phyloP scores from a whole-genome alignment of 176 grass and related monocot genomes.

The Poa annua region DNA sequence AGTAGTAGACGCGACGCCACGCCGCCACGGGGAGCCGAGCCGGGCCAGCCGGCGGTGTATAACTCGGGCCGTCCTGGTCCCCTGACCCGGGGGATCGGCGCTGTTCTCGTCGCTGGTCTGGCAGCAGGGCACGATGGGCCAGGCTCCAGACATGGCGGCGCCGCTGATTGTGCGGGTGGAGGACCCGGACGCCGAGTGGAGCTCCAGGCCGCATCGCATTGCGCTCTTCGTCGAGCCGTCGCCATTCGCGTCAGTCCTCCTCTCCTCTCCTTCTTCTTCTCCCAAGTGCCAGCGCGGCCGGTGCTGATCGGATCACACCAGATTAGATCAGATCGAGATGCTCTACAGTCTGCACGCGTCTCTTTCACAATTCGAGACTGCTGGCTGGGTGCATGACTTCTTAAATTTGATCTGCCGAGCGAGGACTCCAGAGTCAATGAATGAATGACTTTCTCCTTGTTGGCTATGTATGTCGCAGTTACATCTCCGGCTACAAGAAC shows the following conservation, averaged over 20 bases:
- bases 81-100: slow-evolving; percentile 21
- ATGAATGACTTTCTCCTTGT: slow-evolving; percentile 29
- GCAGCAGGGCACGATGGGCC: slow-evolving; percentile 38
- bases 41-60: neutral
- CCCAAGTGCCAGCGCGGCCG: neutral
- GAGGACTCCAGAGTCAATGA: slow-evolving; percentile 33
- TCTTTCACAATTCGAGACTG: neutral
- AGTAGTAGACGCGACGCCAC: slow-evolving; percentile 34
- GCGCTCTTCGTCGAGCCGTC: slow-evolving; percentile 92
- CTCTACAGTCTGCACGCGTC: neutral
- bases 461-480: slow-evolving; percentile 47
- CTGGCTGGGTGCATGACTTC: slow-evolving; percentile 1
- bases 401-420: slow-evolving; percentile 9
- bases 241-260: slow-evolving; percentile 77
- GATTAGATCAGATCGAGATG: slow-evolving; percentile 45
- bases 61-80: neutral
- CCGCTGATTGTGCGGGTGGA: slow-evolving; percentile 46
- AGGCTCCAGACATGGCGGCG: slow-evolving; percentile 37
- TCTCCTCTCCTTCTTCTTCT: neutral
- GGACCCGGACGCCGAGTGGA: slow-evolving; percentile 49
- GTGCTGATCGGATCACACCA: neutral
- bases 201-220: slow-evolving; percentile 76
- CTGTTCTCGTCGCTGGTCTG: neutral
- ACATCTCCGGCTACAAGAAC: slow-evolving; percentile 95
- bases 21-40: slow-evolving; percentile 5